Base-by-base conservation (phyloP, 768 basidiomycete genomes). In the Rhizopogon sp. region DNA sequence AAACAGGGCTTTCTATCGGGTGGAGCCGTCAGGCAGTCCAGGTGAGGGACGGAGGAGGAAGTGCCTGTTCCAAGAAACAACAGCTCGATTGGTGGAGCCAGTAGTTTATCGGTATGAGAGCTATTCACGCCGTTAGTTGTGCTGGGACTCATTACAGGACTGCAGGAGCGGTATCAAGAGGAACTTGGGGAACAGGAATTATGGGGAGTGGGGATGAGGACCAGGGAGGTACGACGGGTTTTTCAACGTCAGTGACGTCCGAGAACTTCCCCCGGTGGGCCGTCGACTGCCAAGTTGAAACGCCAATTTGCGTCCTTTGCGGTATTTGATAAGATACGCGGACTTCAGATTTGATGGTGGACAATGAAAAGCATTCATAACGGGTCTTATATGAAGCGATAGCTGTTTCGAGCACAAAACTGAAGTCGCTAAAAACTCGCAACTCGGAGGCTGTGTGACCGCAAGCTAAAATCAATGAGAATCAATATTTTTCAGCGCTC, bases 41-140 rank as follows among this genome's bases (percentile, higher is more conserved):
- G 65, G 46, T 81, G 74, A 14, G 90, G 91, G 13, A 93, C 58
- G 58, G 84, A 82, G 29, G 82, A 82, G 8, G 90, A 92, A 29
- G 86, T 87, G 50, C 90, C 91, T 39, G 90, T 93, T 51, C 91
- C 91, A 31, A 92, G 80, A 66, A 93, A 89, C 55, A 93, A 83
- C 60, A 91, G 71, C 66, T 93, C 88, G 52, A 77, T 69, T 25
- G 59, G 57, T 33, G 22, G 31, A 8, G 28, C 20, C 2, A 17
- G 13, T n/a, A 16, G 37, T 17, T 25, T 20, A 35, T 45, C 6
- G 11, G 42, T 28, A 17, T 20, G 50, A 49, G 39, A 44, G 25
- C 11, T 25, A 35, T 29, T 49, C n/a, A 49, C 31, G 10, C 29
- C 31, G 37, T 35, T 33, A 13, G 28, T 17, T 47, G 45, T 1